phyloP scores from a whole-genome alignment of 306 rosid genomes.

The Begonia masoniana region DNA sequence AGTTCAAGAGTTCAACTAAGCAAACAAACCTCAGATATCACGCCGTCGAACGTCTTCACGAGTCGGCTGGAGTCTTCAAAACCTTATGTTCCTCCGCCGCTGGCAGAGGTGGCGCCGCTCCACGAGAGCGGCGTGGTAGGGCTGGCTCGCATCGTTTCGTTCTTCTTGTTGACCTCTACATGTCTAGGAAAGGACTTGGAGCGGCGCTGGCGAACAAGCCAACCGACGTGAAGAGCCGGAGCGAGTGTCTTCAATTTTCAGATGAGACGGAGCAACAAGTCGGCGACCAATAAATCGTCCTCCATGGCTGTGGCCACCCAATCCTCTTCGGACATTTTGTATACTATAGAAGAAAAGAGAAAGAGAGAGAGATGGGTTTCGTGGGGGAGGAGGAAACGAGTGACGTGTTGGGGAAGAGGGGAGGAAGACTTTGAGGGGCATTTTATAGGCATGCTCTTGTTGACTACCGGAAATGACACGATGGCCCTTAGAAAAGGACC shows the following conservation, averaged over 20 bases:
- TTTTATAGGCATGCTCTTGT: no score
- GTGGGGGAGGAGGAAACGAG: neutral
- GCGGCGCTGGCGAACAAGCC: constrained; percentile 50
- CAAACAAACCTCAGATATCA: constrained; percentile 64
- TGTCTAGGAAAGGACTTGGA: constrained; percentile 24
- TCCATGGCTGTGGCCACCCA: constrained; percentile 56
- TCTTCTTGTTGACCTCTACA: constrained; percentile 8
- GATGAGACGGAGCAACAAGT: constrained; percentile 23
- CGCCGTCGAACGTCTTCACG: constrained; percentile 7
- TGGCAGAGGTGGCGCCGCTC: constrained; percentile 45
- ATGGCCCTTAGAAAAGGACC: no score
- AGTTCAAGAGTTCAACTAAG: neutral
- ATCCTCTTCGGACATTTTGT: constrained; percentile 23
- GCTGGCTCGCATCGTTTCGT: constrained; percentile 33
- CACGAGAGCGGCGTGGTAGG: constrained; percentile 82
- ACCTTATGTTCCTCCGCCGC: constrained; percentile 27
- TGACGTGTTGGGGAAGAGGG: constrained; percentile 1
- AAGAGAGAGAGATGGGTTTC: neutral
- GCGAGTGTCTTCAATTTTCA: neutral
- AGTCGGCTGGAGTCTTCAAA: constrained; percentile 37
- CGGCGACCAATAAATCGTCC: constrained; percentile 46
- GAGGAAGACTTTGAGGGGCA: no score
- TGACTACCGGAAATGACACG: no score
- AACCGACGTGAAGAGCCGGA: constrained; percentile 13
- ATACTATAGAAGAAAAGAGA: neutral